Conservation (phyloP, 805 yeast species). For the Yamadazyma philogaea region DNA sequence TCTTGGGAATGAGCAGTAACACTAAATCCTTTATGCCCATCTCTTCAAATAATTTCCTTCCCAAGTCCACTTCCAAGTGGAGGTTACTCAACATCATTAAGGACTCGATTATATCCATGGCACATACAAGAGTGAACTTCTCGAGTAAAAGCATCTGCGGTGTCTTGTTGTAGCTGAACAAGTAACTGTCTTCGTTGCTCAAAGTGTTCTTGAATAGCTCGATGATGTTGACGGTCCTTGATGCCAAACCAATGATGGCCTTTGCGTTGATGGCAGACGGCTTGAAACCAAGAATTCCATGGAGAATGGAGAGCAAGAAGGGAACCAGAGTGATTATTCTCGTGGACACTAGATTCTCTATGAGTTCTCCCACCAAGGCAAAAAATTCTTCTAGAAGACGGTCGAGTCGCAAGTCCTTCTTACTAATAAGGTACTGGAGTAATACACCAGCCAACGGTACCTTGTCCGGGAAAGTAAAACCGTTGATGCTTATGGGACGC, state of each 20-base stretch:
- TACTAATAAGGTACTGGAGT: conserved; percentile 39
- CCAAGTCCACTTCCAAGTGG: conserved; percentile 1
- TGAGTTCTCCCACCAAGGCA: conserved; percentile 19
- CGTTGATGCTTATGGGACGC: conserved; percentile 16
- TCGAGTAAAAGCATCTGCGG: conserved; percentile 32
- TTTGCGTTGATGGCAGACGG: conserved; percentile 54
- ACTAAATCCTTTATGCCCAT: conserved; percentile 21
- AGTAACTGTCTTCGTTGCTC: conserved; percentile 20
- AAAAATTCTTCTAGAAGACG: conserved; percentile 43
- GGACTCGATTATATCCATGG: conserved; percentile 56
- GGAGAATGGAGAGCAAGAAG: conserved; percentile 55
- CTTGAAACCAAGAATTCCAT: conserved; percentile 54
- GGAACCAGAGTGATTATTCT: conserved; percentile 41
- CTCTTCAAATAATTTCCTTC: conserved; percentile 1
- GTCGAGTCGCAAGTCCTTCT: conserved; percentile 50
- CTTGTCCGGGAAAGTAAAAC: conserved; percentile 21
- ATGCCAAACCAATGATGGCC: conserved; percentile 22
- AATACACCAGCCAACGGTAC: conserved; percentile 36
- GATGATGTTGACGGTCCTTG: conserved; percentile 17
- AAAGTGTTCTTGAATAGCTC: conserved; percentile 13
- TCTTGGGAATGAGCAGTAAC: conserved; percentile 44
- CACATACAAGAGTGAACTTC: conserved; percentile 46
- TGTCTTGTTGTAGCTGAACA: conserved; percentile 8
- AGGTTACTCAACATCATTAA: conserved; percentile 20
- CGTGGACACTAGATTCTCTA: conserved; percentile 25